These are phyloP conservation scores for Passalora sequoiae DNA, from an alignment of 2,329 filamentous ascomycete species.

Conservation along the genomic window DNA sequence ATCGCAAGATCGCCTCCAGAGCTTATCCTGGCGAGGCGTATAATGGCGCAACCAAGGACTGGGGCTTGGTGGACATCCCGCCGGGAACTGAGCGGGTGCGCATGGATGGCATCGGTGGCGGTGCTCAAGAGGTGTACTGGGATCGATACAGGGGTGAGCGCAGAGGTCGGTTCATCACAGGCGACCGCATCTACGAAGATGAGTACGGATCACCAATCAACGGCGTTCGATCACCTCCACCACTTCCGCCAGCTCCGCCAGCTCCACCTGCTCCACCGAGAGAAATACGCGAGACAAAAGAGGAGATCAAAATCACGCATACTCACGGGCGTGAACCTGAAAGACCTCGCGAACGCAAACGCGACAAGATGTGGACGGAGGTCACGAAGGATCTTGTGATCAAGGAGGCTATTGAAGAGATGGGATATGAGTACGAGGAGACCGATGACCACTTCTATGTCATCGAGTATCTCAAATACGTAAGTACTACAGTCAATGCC, in stretches of 20 bases:
- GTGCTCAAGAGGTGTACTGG: slow-evolving; percentile 72
- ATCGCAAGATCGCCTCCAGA: slow-evolving; percentile 63
- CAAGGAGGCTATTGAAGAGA: slow-evolving; percentile 76
- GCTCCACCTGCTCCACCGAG: slow-evolving; percentile 20
- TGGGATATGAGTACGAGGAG: slow-evolving; percentile 86
- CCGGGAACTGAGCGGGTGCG: slow-evolving; percentile 76
- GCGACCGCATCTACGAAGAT: slow-evolving; percentile 51
- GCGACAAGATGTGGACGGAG: slow-evolving; percentile 78
- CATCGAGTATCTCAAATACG: slow-evolving; percentile 82
- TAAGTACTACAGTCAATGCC: slow-evolving; percentile 49
- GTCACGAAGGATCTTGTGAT: slow-evolving; percentile 89
- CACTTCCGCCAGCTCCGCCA: slow-evolving; percentile 24
- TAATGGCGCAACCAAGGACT: slow-evolving; percentile 68
- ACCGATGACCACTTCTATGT: slow-evolving; percentile 86
- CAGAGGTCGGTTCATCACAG: slow-evolving; percentile 66
- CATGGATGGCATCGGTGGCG: slow-evolving; percentile 74
- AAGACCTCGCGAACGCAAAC: slow-evolving; percentile 18
- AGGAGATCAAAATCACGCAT: slow-evolving; percentile 39
- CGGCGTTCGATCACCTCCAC: slow-evolving; percentile 17
- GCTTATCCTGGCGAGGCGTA: slow-evolving; percentile 67
- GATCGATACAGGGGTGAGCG: slow-evolving; percentile 73
- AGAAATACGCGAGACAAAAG: slow-evolving; percentile 43
- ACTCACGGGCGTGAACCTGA: slow-evolving; percentile 13
- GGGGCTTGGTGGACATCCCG: slow-evolving; percentile 78
- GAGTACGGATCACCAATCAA: slow-evolving; percentile 35